These are phyloP conservation scores for Colletotrichum sojae DNA, from an alignment of 2,329 filamentous ascomycete genomes.

Conservation along the genomic window DNA sequence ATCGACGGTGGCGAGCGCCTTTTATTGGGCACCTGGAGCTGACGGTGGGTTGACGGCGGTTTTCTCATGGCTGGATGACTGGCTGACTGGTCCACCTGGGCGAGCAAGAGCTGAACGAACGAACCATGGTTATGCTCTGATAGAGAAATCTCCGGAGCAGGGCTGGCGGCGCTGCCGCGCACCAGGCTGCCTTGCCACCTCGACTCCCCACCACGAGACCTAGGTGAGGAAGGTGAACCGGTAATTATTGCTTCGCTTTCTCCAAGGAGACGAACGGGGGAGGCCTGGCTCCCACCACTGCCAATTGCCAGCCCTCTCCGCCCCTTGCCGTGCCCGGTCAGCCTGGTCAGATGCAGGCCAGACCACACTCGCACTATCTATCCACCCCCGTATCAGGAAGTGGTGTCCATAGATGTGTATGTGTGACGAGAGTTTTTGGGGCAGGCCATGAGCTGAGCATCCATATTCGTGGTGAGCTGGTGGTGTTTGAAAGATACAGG, in stretches of 20 bases:
- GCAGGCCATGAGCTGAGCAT: constrained; percentile 2
- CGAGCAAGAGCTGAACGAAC: too few relatives aligned
- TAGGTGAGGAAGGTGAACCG: constrained; percentile 11
- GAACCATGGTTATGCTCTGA: too few relatives aligned
- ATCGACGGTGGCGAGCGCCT: too few relatives aligned
- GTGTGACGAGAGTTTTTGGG: neutral
- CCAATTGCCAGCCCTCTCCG: constrained; percentile 18
- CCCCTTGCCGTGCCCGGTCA: constrained; percentile 21
- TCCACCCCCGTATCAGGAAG: constrained; percentile 11
- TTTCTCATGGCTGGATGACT: too few relatives aligned
- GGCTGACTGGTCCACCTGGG: too few relatives aligned
- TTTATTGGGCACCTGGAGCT: too few relatives aligned
- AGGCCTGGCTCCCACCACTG: neutral
- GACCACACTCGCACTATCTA: neutral
- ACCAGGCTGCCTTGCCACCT: neutral
- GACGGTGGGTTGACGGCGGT: too few relatives aligned
- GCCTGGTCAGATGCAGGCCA: constrained; percentile 28
- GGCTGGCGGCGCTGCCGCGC: constrained; percentile 15
- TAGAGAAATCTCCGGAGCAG: neutral
- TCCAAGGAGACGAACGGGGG: neutral
- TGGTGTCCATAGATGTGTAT: neutral
- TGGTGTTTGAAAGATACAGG: constrained; percentile 6
- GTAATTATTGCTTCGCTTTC: neutral
- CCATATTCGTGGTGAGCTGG: constrained; percentile 17
- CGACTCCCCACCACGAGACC: neutral